Percentiles rank a stretch among this genome's conserved stretches.
phyloP scores from a whole-genome alignment of 495 filamentous ascomycete species.

The Parmelia sp. region DNA sequence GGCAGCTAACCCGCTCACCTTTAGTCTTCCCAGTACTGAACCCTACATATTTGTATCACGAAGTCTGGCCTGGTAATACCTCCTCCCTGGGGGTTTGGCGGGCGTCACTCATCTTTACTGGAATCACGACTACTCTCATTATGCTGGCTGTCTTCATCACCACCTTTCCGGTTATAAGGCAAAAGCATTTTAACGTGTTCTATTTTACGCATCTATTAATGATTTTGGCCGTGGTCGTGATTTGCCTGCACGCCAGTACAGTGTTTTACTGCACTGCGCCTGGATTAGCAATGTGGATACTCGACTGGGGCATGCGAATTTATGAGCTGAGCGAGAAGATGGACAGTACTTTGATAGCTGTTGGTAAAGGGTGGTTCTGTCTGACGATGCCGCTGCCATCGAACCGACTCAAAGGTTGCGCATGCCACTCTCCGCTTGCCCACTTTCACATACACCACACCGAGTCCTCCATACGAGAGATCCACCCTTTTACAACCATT shows the following conservation, averaged over 20 bases:
- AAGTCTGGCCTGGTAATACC: constrained; percentile 30
- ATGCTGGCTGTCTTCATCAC: constrained; percentile 29
- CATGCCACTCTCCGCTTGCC: constrained; percentile 31
- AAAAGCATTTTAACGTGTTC: constrained; percentile 33
- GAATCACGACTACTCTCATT: constrained; percentile 20
- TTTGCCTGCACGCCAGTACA: constrained; percentile 34
- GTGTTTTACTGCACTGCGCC: constrained; percentile 35
- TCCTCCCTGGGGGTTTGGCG: constrained; percentile 32
- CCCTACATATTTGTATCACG: constrained; percentile 31
- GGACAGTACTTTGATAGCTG: constrained; percentile 22
- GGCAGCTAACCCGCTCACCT: constrained; percentile 8
- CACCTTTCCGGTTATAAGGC: constrained; percentile 27
- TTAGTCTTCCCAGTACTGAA: constrained; percentile 28
- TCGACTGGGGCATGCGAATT: constrained; percentile 33
- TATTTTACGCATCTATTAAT: constrained; percentile 32
- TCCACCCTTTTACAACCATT: constrained; percentile 35
- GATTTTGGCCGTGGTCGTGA: constrained; percentile 29
- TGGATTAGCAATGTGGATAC: constrained; percentile 30
- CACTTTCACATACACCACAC: constrained; percentile 34
- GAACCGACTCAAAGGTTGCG: constrained; percentile 29
- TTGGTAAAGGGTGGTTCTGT: constrained; percentile 33
- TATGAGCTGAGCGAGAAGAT: constrained; percentile 28
- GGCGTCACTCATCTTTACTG: constrained; percentile 33
- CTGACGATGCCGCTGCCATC: constrained; percentile 28
- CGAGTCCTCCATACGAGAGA: constrained; percentile 30